Percentiles rank a stretch among this genome's conserved stretches.
Conservation (phyloP, 2,329 filamentous ascomycete genomes). For the Calonectria pseudoreteaudii region DNA sequence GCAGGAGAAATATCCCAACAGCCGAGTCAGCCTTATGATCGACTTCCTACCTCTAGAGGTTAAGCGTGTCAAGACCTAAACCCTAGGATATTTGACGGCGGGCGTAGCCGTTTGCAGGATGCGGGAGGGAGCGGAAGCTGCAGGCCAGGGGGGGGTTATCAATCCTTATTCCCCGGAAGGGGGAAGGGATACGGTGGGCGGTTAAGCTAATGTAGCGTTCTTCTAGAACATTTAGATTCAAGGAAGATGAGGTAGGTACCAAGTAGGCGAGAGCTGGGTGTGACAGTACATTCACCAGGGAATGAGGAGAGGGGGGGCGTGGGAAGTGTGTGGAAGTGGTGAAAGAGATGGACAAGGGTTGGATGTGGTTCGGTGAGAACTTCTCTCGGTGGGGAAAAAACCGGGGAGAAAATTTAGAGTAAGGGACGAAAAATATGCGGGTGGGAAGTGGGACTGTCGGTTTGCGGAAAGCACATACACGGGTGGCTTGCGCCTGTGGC, state of each 20-base stretch:
- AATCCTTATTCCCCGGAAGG: slow-evolving; percentile 13
- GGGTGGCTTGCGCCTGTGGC: slow-evolving; percentile 10
- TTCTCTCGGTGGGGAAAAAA: slow-evolving; percentile 29
- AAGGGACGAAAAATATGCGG: slow-evolving; percentile 18
- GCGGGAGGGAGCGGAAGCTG: slow-evolving; percentile 32
- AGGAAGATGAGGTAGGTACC: slow-evolving; percentile 1
- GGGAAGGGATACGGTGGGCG: slow-evolving; percentile 8
- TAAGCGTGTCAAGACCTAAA: slow-evolving; percentile 39
- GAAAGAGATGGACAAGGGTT: slow-evolving; percentile 24
- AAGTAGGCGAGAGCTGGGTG: not conserved
- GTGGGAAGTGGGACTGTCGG: not conserved
- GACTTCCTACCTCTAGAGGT: slow-evolving; percentile 42
- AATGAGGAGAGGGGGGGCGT: not conserved
- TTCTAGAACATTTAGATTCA: slow-evolving; percentile 4
- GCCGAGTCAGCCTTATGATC: slow-evolving; percentile 37
- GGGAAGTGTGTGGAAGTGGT: slow-evolving; percentile 28
- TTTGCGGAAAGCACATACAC: not conserved
- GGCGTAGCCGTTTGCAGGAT: slow-evolving; percentile 39
- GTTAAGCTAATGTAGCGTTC: slow-evolving; percentile 16
- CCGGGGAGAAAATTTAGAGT: slow-evolving; percentile 31
- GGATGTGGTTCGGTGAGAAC: slow-evolving; percentile 13
- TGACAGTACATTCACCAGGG: not conserved
- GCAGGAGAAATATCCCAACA: not conserved
- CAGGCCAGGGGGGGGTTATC: slow-evolving; percentile 26
- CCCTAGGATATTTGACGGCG: slow-evolving; percentile 36